phyloP scores from a whole-genome alignment of 202 grass and related monocot species.

The Carex sylvatica region DNA sequence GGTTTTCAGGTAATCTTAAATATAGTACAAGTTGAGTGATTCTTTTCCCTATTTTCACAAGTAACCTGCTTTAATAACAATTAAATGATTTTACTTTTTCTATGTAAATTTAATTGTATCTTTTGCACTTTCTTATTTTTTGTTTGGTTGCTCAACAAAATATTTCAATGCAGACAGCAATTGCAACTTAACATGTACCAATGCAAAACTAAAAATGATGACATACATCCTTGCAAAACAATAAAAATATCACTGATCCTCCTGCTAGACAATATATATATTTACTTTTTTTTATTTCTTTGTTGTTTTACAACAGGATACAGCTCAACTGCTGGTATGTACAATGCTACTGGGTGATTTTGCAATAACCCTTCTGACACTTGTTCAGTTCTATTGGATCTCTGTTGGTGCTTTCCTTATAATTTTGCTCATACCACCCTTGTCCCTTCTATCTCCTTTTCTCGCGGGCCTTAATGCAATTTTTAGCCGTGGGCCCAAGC shows the following conservation, averaged over 20 bases:
- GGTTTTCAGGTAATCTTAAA: slow-evolving; percentile 59
- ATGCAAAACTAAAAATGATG: background rate
- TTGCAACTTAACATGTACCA: background rate
- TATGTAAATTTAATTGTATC: background rate
- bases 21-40: background rate
- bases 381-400: slow-evolving; percentile 97
- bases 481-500: slow-evolving; percentile 89
- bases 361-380: slow-evolving; percentile 77
- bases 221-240: background rate
- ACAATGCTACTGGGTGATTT: slow-evolving; percentile 88
- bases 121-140: background rate
- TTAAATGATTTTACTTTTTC: background rate
- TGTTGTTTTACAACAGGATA: slow-evolving; percentile 75
- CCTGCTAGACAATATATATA: background rate
- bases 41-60: background rate
- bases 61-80: background rate
- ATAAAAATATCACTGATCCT: background rate
- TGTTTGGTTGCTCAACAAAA: background rate
- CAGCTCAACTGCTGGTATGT: slow-evolving; percentile 74
- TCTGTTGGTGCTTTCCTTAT: slow-evolving; percentile 86
- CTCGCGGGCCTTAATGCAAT: slow-evolving; percentile 91
- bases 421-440: slow-evolving; percentile 79
- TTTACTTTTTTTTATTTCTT: background rate
- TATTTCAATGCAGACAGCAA: background rate
- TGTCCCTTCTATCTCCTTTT: slow-evolving; percentile 88